Evolutionary conservation across 768 basidiomycete genomes (phyloP).

Genomic region (Suillus subluteus): DNA sequence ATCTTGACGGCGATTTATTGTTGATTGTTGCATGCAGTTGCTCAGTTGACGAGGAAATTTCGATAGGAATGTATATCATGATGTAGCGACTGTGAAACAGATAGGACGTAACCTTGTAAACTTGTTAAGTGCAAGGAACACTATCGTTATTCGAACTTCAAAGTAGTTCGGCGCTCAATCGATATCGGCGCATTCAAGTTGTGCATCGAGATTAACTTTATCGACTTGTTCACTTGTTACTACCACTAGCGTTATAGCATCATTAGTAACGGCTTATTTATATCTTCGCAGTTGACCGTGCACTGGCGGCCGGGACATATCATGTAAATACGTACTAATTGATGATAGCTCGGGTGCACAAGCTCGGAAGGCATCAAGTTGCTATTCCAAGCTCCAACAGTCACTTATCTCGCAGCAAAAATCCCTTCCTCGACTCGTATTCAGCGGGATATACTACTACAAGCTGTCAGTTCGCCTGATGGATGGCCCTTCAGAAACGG

Average conservation of each 20-base stretch:
- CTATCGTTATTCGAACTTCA: neutral
- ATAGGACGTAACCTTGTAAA: neutral
- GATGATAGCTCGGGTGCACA: too few species aligned
- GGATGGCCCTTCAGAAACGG: conserved; percentile 4
- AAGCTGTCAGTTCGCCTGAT: neutral
- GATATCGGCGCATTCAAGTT: too few species aligned
- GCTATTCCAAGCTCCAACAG: neutral
- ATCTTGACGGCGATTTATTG: conserved; percentile 23
- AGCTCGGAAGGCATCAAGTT: neutral
- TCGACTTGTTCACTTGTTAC: neutral
- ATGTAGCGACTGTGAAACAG: neutral
- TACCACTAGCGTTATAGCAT: neutral
- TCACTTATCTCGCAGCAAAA: neutral
- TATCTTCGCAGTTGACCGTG: neutral
- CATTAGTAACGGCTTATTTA: neutral
- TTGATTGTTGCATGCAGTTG: neutral
- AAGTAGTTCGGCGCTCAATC: too few species aligned
- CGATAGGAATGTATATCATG: neutral
- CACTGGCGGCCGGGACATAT: neutral
- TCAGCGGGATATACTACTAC: neutral
- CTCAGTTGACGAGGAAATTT: neutral
- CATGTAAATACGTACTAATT: neutral
- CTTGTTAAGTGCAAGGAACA: neutral
- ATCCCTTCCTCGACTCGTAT: neutral
- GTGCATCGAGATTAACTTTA: neutral